Evolutionary conservation across 345 rosid genomes (phyloP).

Genomic region (Carallia brachiata): DNA sequence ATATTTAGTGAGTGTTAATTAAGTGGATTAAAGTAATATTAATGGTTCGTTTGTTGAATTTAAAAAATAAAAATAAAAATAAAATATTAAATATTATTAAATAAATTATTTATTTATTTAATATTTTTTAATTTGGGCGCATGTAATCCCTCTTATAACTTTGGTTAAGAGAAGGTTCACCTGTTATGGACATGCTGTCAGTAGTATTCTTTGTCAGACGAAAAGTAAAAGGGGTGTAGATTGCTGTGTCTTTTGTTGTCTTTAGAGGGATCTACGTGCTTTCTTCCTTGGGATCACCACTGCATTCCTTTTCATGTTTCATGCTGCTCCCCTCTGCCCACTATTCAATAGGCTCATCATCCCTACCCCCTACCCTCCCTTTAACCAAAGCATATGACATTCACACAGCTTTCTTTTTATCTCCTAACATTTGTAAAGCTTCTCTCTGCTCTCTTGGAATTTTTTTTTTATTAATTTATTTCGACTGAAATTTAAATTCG

Average conservation of each 20-base stretch:
- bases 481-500: no score
- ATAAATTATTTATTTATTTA: no score
- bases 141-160: no score
- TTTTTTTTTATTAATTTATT: neutral
- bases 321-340: conserved; percentile 13
- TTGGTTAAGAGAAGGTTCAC: neutral
- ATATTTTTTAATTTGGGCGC: no score
- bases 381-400: conserved; percentile 1
- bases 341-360: neutral
- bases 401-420: conserved; percentile 1
- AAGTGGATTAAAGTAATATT: no score
- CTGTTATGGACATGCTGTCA: neutral
- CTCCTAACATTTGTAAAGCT: no score
- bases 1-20: no score
- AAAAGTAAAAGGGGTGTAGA: neutral
- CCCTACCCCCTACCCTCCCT: conserved; percentile 7
- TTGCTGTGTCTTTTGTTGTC: conserved; percentile 3
- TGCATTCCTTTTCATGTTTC: conserved; percentile 31
- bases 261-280: conserved; percentile 13
- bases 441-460: neutral
- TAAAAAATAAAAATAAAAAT: no score
- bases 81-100: no score
- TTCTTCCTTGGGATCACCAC: conserved; percentile 42
- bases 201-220: conserved; percentile 3
- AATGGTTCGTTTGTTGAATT: no score